Conservation (phyloP, 208 protist species). For the Acanthamoeba triangularis region DNA sequence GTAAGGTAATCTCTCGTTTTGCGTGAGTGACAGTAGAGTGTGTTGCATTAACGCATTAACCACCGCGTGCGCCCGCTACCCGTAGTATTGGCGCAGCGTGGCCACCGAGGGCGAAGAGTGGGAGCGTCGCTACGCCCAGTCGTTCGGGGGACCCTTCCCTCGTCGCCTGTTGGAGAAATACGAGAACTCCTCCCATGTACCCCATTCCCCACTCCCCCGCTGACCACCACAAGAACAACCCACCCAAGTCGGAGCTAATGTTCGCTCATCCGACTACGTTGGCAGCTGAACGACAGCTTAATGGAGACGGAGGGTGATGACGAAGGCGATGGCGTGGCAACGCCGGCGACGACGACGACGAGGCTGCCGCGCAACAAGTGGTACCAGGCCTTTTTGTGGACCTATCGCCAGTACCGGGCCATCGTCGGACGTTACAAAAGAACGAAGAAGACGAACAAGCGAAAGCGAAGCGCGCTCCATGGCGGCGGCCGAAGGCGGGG, state of each 20-base stretch:
- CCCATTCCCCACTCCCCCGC: too few relatives aligned
- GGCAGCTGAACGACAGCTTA: neutral
- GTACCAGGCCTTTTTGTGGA: neutral
- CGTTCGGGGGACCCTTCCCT: neutral
- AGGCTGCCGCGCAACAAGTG: neutral
- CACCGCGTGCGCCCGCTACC: too few relatives aligned
- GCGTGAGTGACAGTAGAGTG: too few relatives aligned
- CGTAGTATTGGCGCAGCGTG: neutral
- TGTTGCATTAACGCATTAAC: neutral
- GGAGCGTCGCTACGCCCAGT: neutral
- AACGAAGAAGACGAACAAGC: neutral
- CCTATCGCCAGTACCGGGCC: neutral
- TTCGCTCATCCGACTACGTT: neutral
- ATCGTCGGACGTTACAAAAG: neutral
- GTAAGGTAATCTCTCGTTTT: neutral
- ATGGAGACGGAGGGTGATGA: neutral
- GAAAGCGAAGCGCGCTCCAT: neutral
- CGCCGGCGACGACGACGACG: too few relatives aligned
- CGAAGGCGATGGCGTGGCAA: too few relatives aligned
- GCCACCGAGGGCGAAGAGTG: neutral
- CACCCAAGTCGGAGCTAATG: too few relatives aligned
- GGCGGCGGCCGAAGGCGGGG: too few relatives aligned
- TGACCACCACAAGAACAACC: too few relatives aligned
- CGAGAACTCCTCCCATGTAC: neutral
- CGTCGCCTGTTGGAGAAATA: neutral